phyloP scores from a whole-genome alignment of 2,329 filamentous ascomycete genomes.

The Talaromyces sp. region DNA sequence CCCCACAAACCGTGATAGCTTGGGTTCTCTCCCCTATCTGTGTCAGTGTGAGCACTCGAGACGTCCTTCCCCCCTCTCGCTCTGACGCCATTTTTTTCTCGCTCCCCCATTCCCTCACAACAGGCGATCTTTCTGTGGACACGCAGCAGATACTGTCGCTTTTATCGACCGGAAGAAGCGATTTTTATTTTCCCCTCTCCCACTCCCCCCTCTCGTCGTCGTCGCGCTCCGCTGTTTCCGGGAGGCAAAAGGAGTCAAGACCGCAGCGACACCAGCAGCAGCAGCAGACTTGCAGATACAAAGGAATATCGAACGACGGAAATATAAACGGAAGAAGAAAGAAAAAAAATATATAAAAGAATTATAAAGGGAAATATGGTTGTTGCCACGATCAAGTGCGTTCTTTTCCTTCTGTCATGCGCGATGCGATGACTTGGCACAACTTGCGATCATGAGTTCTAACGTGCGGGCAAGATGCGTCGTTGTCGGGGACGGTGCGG shows the following conservation, averaged over 20 bases:
- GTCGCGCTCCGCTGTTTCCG: neutral
- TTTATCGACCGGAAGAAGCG: neutral
- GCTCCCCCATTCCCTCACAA: too few relatives aligned
- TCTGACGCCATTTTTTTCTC: too few relatives aligned
- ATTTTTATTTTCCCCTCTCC: neutral
- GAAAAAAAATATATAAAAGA: neutral
- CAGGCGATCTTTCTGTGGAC: too few relatives aligned
- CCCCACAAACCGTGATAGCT: too few relatives aligned
- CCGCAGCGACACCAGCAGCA: neutral
- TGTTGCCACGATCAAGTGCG: conserved; percentile 61
- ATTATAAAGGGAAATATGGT: conserved; percentile 40
- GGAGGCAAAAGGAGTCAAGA: neutral
- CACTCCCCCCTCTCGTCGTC: neutral
- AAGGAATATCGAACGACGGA: neutral
- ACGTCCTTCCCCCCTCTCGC: too few relatives aligned
- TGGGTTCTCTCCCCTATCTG: too few relatives aligned
- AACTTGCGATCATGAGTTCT: neutral
- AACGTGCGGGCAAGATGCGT: conserved; percentile 65
- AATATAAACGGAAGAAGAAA: neutral
- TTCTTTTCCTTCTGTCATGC: conserved; percentile 13
- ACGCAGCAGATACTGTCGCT: too few relatives aligned
- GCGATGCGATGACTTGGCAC: neutral
- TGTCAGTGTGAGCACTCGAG: too few relatives aligned
- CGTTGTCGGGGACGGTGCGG: conserved; percentile 97
- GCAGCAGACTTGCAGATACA: neutral